A percentile compares a stretch with the other conserved stretches of the same genome.
phyloP scores from a whole-genome alignment of 495 filamentous ascomycete genomes.

The Opeltia flavorubescens region DNA sequence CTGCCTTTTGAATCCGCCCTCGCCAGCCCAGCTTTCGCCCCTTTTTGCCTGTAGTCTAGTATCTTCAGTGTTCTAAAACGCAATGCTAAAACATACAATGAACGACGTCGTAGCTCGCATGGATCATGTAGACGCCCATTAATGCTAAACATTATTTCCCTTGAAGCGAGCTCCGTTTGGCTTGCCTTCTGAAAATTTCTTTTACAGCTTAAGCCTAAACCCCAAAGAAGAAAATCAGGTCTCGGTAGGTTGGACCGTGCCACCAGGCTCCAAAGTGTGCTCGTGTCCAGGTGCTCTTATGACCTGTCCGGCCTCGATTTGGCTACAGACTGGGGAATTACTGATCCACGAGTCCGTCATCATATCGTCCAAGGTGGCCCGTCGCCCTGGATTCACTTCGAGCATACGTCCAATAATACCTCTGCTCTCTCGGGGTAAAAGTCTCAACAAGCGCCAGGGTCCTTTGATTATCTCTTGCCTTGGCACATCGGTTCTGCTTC shows the following conservation, averaged over 20 bases:
- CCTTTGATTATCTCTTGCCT: slow-evolving; percentile 75
- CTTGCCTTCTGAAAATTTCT: no score
- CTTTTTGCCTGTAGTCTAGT: no score
- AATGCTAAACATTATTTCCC: no score
- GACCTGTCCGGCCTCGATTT: slow-evolving; percentile 43
- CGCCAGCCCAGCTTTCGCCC: no score
- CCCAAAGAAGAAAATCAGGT: no score
- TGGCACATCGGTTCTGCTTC: slow-evolving; percentile 14
- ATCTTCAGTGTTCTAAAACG: no score
- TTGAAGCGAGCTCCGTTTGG: no score
- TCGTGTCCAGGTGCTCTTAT: slow-evolving; percentile 40
- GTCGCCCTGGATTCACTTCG: slow-evolving; percentile 69
- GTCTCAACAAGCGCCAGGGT: slow-evolving; percentile 81
- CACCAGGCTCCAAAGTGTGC: slow-evolving; percentile 49
- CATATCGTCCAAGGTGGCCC: slow-evolving; percentile 75
- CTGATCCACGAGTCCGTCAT: slow-evolving; percentile 81
- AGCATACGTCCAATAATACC: slow-evolving; percentile 89
- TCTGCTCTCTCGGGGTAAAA: slow-evolving; percentile 79
- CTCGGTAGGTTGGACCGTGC: slow-evolving; percentile 13
- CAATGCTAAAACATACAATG: no score
- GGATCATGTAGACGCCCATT: no score
- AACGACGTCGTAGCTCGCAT: no score
- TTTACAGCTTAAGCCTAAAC: no score
- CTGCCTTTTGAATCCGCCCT: no score
- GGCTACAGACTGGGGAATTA: slow-evolving; percentile 47